These are phyloP conservation scores for Hypoxylon sp. DNA, from an alignment of 2,329 filamentous ascomycete species.

Conservation along the genomic window DNA sequence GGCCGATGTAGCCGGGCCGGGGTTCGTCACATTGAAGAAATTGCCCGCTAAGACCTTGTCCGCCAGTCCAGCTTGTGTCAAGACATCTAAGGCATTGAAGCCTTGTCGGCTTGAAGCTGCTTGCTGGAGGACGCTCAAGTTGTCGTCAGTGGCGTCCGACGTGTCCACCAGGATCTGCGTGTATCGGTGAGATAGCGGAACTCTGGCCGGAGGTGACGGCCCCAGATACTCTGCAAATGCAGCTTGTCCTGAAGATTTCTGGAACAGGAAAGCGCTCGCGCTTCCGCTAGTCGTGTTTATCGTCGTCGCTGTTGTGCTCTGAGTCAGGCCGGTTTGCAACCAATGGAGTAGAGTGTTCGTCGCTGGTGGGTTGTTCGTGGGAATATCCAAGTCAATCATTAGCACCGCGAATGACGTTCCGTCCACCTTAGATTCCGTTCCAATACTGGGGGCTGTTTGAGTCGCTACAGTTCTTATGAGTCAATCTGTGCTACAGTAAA, in stretches of 20 bases:
- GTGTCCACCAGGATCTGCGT: slow-evolving; percentile 54
- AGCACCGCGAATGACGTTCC: slow-evolving; percentile 60
- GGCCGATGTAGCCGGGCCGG: slow-evolving; percentile 43
- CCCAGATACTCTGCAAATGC: slow-evolving; percentile 50
- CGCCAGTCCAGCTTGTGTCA: slow-evolving; percentile 51
- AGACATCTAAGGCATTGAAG: slow-evolving; percentile 48
- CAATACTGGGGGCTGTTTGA: slow-evolving; percentile 55
- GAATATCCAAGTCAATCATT: slow-evolving; percentile 65
- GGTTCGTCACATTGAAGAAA: slow-evolving; percentile 56
- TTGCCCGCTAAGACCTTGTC: slow-evolving; percentile 55
- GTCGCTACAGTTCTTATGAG: slow-evolving; percentile 49
- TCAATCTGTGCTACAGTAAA: slow-evolving; percentile 6
- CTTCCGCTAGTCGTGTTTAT: slow-evolving; percentile 47
- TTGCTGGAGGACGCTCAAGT: slow-evolving; percentile 46
- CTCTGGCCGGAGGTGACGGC: slow-evolving; percentile 50
- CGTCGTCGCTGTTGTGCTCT: slow-evolving; percentile 44
- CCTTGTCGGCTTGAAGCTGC: slow-evolving; percentile 49
- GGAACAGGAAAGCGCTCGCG: slow-evolving; percentile 45
- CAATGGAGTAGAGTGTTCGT: slow-evolving; percentile 61
- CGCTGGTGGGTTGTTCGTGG: slow-evolving; percentile 56
- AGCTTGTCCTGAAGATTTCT: slow-evolving; percentile 39
- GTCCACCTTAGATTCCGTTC: slow-evolving; percentile 56
- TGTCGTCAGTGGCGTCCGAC: slow-evolving; percentile 46
- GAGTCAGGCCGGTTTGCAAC: slow-evolving; percentile 59
- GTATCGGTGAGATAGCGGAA: slow-evolving; percentile 53